Evolutionary conservation across 306 rosid genomes (phyloP).

Genomic region (Trifolium dubium): DNA sequence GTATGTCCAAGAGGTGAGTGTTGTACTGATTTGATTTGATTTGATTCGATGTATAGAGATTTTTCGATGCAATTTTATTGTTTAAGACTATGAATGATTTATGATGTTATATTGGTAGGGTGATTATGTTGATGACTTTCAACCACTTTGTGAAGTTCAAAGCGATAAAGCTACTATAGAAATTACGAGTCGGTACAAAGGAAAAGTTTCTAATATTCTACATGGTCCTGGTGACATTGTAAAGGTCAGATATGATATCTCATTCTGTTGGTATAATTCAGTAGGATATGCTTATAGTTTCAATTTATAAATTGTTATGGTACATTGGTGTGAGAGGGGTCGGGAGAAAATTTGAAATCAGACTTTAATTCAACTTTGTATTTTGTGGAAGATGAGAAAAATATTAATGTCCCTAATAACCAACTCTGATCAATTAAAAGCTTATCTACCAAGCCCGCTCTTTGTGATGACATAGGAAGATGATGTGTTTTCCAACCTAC

Average conservation of each 20-base stretch:
- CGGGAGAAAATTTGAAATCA: background rate
- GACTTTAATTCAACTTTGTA: background rate
- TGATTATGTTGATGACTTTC: conserved; percentile 82
- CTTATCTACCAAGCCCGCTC: no score
- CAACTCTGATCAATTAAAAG: no score
- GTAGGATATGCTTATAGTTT: background rate
- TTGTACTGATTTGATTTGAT: background rate
- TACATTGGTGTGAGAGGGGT: conserved; percentile 4
- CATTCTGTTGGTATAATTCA: conserved; percentile 16
- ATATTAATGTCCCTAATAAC: no score
- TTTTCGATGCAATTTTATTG: background rate
- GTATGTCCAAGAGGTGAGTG: conserved; percentile 85
- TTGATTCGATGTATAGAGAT: background rate
- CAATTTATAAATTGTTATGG: conserved; percentile 10
- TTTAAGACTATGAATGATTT: background rate
- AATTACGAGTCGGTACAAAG: conserved; percentile 93
- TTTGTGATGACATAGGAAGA: no score
- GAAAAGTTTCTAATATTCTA: conserved; percentile 68
- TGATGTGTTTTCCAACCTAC: no score
- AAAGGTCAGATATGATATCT: conserved; percentile 58
- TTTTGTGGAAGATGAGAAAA: background rate
- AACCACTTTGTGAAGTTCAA: conserved; percentile 95
- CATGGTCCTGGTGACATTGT: conserved; percentile 83
- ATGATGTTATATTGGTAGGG: conserved; percentile 59
- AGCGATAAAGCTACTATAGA: conserved; percentile 99